phyloP scores from a whole-genome alignment of 352 stramenopile genomes.

The Phytophthora uliginosa region DNA sequence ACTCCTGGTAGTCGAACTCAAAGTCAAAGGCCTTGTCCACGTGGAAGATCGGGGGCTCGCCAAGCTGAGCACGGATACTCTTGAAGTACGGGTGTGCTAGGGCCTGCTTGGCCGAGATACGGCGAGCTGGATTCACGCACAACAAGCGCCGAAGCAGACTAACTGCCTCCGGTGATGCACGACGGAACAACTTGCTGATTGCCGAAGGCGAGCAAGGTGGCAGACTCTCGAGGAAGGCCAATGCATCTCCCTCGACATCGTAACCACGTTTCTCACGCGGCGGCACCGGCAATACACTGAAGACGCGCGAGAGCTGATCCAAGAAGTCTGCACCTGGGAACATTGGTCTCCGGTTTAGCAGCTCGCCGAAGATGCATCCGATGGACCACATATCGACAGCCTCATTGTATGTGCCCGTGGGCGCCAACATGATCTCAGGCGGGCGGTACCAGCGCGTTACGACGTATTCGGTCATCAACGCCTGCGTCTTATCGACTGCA shows the following conservation, averaged over 20 bases:
- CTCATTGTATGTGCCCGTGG: slow-evolving; percentile 80
- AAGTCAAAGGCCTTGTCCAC: slow-evolving; percentile 84
- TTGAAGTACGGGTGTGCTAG: slow-evolving; percentile 95
- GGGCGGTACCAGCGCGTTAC: slow-evolving; percentile 88
- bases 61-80: slow-evolving; percentile 72
- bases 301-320: slow-evolving; percentile 84
- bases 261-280: slow-evolving; percentile 83
- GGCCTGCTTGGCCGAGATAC: slow-evolving; percentile 90
- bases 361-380: slow-evolving; percentile 95
- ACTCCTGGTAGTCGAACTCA: slow-evolving; percentile 86
- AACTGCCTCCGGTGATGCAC: slow-evolving; percentile 73
- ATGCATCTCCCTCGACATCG: slow-evolving; percentile 74
- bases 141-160: slow-evolving; percentile 75
- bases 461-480: slow-evolving; percentile 89
- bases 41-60: slow-evolving; percentile 73
- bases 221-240: slow-evolving; percentile 82
- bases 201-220: slow-evolving; percentile 77
- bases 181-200: slow-evolving; percentile 74
- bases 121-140: slow-evolving; percentile 92
- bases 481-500: slow-evolving; percentile 59
- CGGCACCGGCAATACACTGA: slow-evolving; percentile 76
- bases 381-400: slow-evolving; percentile 91
- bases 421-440: slow-evolving; percentile 89
- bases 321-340: slow-evolving; percentile 86
- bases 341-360: slow-evolving; percentile 82